These are phyloP conservation scores for Podospora australis DNA, from an alignment of 495 filamentous ascomycete genomes.

Conservation along the genomic window DNA sequence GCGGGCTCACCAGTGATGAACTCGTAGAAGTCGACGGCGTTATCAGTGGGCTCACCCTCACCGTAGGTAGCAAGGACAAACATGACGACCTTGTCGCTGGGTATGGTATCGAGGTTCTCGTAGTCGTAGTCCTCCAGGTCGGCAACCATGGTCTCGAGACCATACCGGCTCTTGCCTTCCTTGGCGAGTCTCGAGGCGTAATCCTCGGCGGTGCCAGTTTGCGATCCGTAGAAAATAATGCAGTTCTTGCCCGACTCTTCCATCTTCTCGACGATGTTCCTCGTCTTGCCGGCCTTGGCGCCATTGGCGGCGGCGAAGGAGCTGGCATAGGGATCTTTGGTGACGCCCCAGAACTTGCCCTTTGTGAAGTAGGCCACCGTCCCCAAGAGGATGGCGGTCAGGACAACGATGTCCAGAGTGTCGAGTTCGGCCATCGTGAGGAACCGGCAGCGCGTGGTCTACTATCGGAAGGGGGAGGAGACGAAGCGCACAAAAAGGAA, in stretches of 20 bases:
- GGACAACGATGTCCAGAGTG: slow-evolving; percentile 87
- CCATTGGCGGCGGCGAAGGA: slow-evolving; percentile 62
- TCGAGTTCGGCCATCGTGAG: slow-evolving; percentile 86
- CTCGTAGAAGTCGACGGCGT: slow-evolving; percentile 98
- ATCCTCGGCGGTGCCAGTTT: slow-evolving; percentile 97
- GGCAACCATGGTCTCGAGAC: slow-evolving; percentile 96
- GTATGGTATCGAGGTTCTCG: slow-evolving; percentile 85
- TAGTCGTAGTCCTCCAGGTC: slow-evolving; percentile 98
- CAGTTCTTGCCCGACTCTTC: slow-evolving; percentile 94
- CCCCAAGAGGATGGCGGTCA: slow-evolving; percentile 73
- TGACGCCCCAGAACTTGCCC: slow-evolving; percentile 80
- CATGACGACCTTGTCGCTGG: slow-evolving; percentile 83
- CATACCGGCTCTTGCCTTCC: slow-evolving; percentile 92
- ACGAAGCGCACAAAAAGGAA: neutral
- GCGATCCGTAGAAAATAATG: slow-evolving; percentile 96
- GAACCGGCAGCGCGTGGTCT: neutral
- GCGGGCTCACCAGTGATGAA: slow-evolving; percentile 75
- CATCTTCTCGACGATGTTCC: slow-evolving; percentile 93
- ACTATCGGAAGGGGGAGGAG: neutral
- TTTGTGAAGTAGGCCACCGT: slow-evolving; percentile 97
- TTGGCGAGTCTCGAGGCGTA: slow-evolving; percentile 97
- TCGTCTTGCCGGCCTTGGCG: slow-evolving; percentile 75
- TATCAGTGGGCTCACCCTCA: slow-evolving; percentile 97
- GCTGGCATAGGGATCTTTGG: slow-evolving; percentile 80
- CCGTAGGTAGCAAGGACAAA: slow-evolving; percentile 98